These are phyloP conservation scores for Daldinia bambusicola DNA, from an alignment of 495 filamentous ascomycete species.

Conservation along the genomic window DNA sequence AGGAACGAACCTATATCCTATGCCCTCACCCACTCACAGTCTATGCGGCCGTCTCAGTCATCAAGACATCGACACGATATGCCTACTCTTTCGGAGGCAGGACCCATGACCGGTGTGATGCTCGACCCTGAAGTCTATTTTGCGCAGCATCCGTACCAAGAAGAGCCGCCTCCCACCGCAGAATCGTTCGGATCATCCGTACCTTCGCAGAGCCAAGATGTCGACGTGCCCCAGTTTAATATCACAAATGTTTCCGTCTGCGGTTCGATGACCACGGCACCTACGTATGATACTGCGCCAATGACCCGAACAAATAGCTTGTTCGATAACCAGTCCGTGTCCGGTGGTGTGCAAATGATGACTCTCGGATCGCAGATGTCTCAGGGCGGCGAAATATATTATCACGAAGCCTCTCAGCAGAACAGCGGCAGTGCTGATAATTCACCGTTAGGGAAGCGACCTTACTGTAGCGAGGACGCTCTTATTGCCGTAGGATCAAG, in stretches of 20 bases:
- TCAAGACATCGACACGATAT: conserved; percentile 42
- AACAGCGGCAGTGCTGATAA: conserved; percentile 44
- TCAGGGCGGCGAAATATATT: conserved; percentile 38
- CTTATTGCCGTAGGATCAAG: conserved; percentile 52
- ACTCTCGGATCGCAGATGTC: conserved; percentile 57
- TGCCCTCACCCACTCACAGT: conserved; percentile 34
- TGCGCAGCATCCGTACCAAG: conserved; percentile 36
- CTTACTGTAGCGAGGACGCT: conserved; percentile 43
- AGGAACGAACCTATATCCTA: conserved; percentile 38
- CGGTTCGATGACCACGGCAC: conserved; percentile 58
- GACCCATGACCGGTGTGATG: conserved; percentile 35
- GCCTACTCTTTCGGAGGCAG: conserved; percentile 37
- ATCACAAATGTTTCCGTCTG: conserved; percentile 50
- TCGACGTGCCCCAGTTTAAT: conserved; percentile 45
- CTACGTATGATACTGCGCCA: conserved; percentile 55
- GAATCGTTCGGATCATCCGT: conserved; percentile 31
- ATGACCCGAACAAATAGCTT: conserved; percentile 60
- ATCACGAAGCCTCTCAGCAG: conserved; percentile 45
- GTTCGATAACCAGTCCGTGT: conserved; percentile 52
- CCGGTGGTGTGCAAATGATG: conserved; percentile 55
- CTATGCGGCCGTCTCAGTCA: conserved; percentile 39
- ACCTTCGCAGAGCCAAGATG: conserved; percentile 37
- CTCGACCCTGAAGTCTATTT: conserved; percentile 47
- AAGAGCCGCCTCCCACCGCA: conserved; percentile 23
- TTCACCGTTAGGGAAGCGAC: conserved; percentile 49